Base-by-base conservation (phyloP, 305 asterid species). In the Withania somnifera region DNA sequence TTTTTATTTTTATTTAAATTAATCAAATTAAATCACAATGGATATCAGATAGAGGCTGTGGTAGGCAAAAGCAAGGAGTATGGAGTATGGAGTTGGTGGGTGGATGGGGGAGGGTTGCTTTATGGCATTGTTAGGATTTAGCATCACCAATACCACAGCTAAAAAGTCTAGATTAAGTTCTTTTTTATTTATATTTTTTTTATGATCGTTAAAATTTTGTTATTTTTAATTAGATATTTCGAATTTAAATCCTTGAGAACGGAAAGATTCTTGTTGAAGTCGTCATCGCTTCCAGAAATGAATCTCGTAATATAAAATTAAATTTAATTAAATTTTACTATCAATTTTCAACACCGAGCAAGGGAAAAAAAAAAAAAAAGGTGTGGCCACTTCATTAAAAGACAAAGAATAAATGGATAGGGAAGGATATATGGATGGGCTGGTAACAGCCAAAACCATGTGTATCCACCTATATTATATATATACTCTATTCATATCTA, bases 111-210 rank as follows among this genome's bases (percentile, higher is more conserved):
- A 66, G 73, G 10, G 1, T 66, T 50, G 82, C 82, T 50, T 79
- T 50, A 15, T 75, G 80, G 28, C 15, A 40, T 36, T 71, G 86
- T 58, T 68, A 83, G 57, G 84, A 45, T 83, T 86, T 73, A 88
- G 87, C 83, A 83, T 63, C 81, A 86, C 87, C 80, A 86, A 83
- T 83, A 86, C 90, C 90, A 90, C 91, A 86, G 85, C 85, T 60
- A 81, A 82, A 30, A 86, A 87, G 89, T 82, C 22, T 80, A 90
- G 92, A 88, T 91, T 91, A 88, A 92, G 89, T 90, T 92, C 64
- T 85, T 78, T 42, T 85, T 6, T 75, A 19, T 68, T 19, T 50
- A n/a, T 75, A 51, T 36, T 64, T 73, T 45, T 7, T 13, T 56
- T 61, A 45, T 45, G 15, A 11, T 45, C 1, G 1, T 45, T 1